Conservation (phyloP, 1,284 basidiomycete species). For the Malassezia cuniculi region DNA sequence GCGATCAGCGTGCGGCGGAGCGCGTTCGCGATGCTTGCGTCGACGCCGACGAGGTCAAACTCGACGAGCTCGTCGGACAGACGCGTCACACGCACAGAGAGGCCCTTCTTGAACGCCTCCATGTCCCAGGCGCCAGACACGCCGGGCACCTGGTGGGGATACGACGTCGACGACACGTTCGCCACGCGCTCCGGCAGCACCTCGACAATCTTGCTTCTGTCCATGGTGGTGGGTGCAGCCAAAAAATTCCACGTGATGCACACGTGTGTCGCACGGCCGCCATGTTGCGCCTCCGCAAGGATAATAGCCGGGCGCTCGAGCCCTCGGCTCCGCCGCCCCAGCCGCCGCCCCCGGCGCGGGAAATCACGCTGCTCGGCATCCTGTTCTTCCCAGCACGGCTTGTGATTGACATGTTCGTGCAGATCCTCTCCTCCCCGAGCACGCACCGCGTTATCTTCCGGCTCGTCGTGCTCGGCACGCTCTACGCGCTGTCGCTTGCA, state of each 20-base stretch:
- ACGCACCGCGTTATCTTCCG: conserved; percentile 39
- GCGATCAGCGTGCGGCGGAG: conserved; percentile 81
- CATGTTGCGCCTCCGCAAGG: too few species aligned
- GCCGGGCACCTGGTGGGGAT: conserved; percentile 29
- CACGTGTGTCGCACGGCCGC: too few species aligned
- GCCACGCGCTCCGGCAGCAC: conserved; percentile 37
- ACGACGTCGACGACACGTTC: conserved; percentile 31
- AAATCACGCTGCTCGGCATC: too few species aligned
- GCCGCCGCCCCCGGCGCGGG: too few species aligned
- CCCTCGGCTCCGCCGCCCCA: too few species aligned
- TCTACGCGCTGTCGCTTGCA: conserved; percentile 28
- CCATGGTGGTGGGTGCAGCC: too few species aligned
- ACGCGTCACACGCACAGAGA: conserved; percentile 28
- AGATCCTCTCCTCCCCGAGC: conserved; percentile 27
- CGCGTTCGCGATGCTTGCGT: conserved; percentile 90
- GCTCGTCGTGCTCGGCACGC: conserved; percentile 24
- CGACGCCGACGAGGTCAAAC: conserved; percentile 89
- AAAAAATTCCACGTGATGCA: too few species aligned
- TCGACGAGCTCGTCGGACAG: conserved; percentile 52
- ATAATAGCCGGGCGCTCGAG: too few species aligned
- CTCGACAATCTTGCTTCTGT: conserved; percentile 31
- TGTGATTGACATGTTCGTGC: neutral
- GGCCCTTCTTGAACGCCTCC: conserved; percentile 16
- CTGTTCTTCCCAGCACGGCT: too few species aligned
- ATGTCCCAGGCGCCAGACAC: conserved; percentile 23